phyloP scores from a whole-genome alignment of 2,329 filamentous ascomycete genomes.

The Lecanosticta acicola region DNA sequence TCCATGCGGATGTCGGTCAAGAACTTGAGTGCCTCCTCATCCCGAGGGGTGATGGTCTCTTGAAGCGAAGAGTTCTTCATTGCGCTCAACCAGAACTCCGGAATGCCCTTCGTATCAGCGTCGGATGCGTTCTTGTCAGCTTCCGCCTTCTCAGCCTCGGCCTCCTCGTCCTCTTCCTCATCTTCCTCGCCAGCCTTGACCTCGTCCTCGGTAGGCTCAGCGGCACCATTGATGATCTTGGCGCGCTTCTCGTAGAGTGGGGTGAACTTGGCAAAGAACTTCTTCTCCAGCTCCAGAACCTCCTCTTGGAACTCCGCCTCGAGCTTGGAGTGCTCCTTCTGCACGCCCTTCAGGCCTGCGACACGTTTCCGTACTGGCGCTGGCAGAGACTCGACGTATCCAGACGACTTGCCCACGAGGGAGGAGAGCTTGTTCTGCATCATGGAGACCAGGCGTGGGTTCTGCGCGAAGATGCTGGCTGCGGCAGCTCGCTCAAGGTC shows the following conservation, averaged over 20 bases:
- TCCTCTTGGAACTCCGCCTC: slow-evolving; percentile 99
- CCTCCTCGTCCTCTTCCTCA: slow-evolving; percentile 61
- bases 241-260: slow-evolving; percentile 94
- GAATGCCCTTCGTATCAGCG: slow-evolving; percentile 68
- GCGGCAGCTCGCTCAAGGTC: slow-evolving; percentile 81
- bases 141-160: slow-evolving; percentile 50
- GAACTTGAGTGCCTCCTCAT: slow-evolving; percentile 87
- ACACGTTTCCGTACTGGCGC: slow-evolving; percentile 85
- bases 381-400: slow-evolving; percentile 95
- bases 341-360: slow-evolving; percentile 90
- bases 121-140: slow-evolving; percentile 53
- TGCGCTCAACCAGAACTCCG: slow-evolving; percentile 98
- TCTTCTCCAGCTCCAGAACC: slow-evolving; percentile 96
- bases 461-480: slow-evolving; percentile 89
- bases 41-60: slow-evolving; percentile 97
- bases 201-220: slow-evolving; percentile 82
- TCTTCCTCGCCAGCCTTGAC: slow-evolving; percentile 79
- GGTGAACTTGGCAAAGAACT: slow-evolving; percentile 98
- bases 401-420: slow-evolving; percentile 89
- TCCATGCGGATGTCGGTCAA: slow-evolving; percentile 96
- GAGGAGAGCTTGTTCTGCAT: slow-evolving; percentile 94
- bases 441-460: slow-evolving; percentile 91
- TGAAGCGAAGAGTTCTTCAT: slow-evolving; percentile 99
- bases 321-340: slow-evolving; percentile 97
- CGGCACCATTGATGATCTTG: slow-evolving; percentile 79